A percentile compares a stretch with the other conserved stretches of the same genome.
Conservation (phyloP, 805 yeast genomes). For the Debaryomyces tyrocola region DNA sequence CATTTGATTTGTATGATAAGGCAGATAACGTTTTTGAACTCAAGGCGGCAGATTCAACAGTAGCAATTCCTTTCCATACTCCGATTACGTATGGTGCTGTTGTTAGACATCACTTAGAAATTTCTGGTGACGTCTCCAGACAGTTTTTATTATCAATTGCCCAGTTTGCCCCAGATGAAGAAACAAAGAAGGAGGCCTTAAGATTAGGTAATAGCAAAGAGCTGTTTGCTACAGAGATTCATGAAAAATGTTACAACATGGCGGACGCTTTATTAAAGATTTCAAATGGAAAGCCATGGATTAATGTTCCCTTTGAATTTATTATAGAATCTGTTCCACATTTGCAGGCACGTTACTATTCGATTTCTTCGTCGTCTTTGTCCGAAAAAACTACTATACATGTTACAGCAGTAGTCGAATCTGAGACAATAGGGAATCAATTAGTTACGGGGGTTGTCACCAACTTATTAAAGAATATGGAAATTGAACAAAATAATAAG, state of each 20-base stretch:
- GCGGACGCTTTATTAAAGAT: slow-evolving; percentile 69
- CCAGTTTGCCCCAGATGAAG: slow-evolving; percentile 76
- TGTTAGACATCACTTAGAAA: slow-evolving; percentile 83
- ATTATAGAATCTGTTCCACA: slow-evolving; percentile 77
- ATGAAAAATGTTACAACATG: slow-evolving; percentile 61
- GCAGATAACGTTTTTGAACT: slow-evolving; percentile 59
- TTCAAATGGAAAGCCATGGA: slow-evolving; percentile 72
- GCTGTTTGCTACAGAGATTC: slow-evolving; percentile 64
- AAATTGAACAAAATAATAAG: slow-evolving; percentile 51
- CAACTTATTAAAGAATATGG: slow-evolving; percentile 75
- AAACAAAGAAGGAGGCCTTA: slow-evolving; percentile 48
- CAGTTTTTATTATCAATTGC: slow-evolving; percentile 73
- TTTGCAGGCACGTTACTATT: slow-evolving; percentile 92
- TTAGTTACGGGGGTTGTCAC: slow-evolving; percentile 86
- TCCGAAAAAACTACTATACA: slow-evolving; percentile 74
- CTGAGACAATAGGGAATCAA: slow-evolving; percentile 34
- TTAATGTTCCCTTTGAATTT: slow-evolving; percentile 76
- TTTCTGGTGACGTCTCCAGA: slow-evolving; percentile 91
- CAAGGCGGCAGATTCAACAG: slow-evolving; percentile 69
- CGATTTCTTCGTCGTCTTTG: slow-evolving; percentile 87
- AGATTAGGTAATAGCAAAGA: slow-evolving; percentile 67
- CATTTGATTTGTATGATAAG: slow-evolving; percentile 58
- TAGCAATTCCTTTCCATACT: slow-evolving; percentile 60
- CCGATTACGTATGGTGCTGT: slow-evolving; percentile 91
- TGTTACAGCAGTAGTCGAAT: slow-evolving; percentile 91